Percentiles rank a stretch among this genome's conserved stretches.
These are phyloP conservation scores for Schizochytrium sp. DNA, from an alignment of 108 stramenopile genomes.

Conservation along the genomic window DNA sequence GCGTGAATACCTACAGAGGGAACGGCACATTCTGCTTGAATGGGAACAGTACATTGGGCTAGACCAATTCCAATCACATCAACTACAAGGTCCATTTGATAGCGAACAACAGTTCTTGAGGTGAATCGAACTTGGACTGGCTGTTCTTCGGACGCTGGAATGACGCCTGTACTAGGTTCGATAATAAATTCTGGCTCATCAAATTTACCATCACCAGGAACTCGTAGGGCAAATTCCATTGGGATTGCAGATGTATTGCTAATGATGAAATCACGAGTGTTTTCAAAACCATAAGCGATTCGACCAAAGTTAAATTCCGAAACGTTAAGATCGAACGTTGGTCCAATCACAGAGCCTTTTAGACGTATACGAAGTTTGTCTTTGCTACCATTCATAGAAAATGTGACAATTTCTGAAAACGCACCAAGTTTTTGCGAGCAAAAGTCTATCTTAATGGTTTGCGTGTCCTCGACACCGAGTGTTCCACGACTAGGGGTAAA, in stretches of 20 bases:
- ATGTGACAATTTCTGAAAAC: slow-evolving; percentile 73
- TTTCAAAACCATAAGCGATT: slow-evolving; percentile 72
- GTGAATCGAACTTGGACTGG: slow-evolving; percentile 70
- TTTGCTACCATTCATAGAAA: slow-evolving; percentile 73
- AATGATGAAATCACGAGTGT: slow-evolving; percentile 64
- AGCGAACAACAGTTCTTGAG: slow-evolving; percentile 70
- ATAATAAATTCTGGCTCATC: slow-evolving; percentile 72
- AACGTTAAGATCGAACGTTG: slow-evolving; percentile 77
- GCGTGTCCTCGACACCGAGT: slow-evolving; percentile 61
- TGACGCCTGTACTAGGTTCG: slow-evolving; percentile 65
- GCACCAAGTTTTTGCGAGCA: slow-evolving; percentile 73
- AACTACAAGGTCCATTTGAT: slow-evolving; percentile 71
- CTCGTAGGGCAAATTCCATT: slow-evolving; percentile 72
- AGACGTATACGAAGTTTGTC: slow-evolving; percentile 72
- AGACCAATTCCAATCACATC: slow-evolving; percentile 77
- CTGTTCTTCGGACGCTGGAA: slow-evolving; percentile 66
- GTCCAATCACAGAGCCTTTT: slow-evolving; percentile 75
- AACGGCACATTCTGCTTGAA: slow-evolving; percentile 74
- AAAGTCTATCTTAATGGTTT: slow-evolving; percentile 63
- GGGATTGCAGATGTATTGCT: slow-evolving; percentile 76
- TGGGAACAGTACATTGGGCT: slow-evolving; percentile 71
- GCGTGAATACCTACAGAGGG: slow-evolving; percentile 50
- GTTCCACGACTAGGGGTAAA: slow-evolving; percentile 39
- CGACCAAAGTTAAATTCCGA: slow-evolving; percentile 74
- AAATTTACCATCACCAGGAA: slow-evolving; percentile 74